Base-by-base conservation (phyloP, 2,329 filamentous ascomycete species). In the Alternaria gaisen region DNA sequence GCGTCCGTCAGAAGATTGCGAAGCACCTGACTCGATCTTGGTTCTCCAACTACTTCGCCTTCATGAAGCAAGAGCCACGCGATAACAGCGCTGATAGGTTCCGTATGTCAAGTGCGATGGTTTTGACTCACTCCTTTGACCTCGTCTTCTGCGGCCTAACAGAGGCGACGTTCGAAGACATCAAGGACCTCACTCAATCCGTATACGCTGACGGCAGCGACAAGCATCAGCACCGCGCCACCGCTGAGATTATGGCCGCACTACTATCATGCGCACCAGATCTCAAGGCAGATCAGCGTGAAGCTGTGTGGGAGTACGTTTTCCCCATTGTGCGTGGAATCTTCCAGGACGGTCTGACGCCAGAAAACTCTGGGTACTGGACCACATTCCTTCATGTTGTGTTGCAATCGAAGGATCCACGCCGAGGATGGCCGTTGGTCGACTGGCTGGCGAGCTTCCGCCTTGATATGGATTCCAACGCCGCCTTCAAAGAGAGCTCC, bases 401-500 rank as follows among this genome's bases (percentile, higher is more conserved):
- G 26, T 84, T 97, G 42, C 93, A 96, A 69, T 89, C 90, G 11
- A 94, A 95, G 72, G 95, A 99, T 78, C 94, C 95, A 12, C 88
- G 96, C 44, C 88, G 94, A 64, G 89, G 89, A 3, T 93, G 91
- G 83, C 94, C 97, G 66, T 85, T 99, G 64, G 87, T 97, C 36
- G 90, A 95, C 65, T 90, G 88, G 79, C 84, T 99, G 20, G 87
- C 91, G 47, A 88, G 89, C 55, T 98, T 98, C 86, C 87, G 93
- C 30, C 84, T 99, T 10, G 95, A 99, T 76, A 94, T 98, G 90
- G 84, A 88, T 6, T 97, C 94, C 0, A 97, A 98, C 75, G 95
- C 96, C 4, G 95, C 95, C 0, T 99, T 99, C 85, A 99, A 99
- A 78, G 96, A 99, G 77, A 97, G 94, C 56, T 96, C 94, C 28